Conservation (phyloP, 2,329 filamentous ascomycete species). For the Thermothelomyces thermophilus region DNA sequence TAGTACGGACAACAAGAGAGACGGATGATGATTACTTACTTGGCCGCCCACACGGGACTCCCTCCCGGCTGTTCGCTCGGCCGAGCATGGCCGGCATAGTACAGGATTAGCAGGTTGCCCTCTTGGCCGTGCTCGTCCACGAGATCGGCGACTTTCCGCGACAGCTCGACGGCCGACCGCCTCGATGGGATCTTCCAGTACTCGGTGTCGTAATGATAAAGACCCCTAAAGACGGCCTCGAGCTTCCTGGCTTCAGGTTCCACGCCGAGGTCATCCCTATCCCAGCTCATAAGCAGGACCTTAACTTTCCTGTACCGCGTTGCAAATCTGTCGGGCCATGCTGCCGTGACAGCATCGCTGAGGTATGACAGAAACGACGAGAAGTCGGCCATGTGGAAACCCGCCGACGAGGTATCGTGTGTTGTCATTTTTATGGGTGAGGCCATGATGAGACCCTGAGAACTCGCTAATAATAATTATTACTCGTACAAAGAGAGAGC, state of each 20-base stretch:
- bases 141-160: conserved; percentile 10
- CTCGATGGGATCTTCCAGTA: conserved; percentile 18
- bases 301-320: conserved; percentile 15
- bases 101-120: conserved; percentile 18
- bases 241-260: conserved; percentile 9
- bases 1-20: neutral
- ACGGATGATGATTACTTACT: neutral
- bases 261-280: conserved; percentile 13
- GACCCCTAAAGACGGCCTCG: conserved; percentile 11
- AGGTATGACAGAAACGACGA: conserved; percentile 8
- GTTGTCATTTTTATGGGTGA: conserved; percentile 1
- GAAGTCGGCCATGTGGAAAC: conserved; percentile 12
- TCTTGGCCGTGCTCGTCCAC: conserved; percentile 10
- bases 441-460: conserved; percentile 3
- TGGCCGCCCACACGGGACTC: conserved; percentile 16
- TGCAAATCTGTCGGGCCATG: conserved; percentile 7
- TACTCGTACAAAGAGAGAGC: conserved; percentile 4
- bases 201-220: conserved; percentile 19
- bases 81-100: conserved; percentile 18
- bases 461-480: no score
- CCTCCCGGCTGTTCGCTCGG: conserved; percentile 11
- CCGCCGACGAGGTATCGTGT: conserved; percentile 11
- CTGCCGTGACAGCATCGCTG: conserved; percentile 13
- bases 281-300: conserved; percentile 20
- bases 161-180: conserved; percentile 11